Base-by-base conservation (phyloP, 1,284 basidiomycete species). In the Rhizopogon hawkerae region DNA sequence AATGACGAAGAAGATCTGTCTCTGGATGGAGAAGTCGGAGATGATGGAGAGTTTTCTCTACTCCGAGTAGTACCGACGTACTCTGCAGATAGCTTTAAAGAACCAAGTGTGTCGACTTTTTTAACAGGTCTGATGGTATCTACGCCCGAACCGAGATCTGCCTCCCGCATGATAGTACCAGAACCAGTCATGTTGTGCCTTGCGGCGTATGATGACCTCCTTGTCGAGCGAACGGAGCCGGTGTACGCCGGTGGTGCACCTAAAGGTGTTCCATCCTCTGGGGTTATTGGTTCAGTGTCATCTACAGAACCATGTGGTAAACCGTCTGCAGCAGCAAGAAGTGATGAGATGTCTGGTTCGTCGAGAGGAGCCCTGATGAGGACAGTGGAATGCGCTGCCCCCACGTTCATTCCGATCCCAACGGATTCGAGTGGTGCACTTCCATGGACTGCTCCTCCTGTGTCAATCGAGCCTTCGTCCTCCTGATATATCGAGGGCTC, bases 41-140 rank as follows among this genome's bases (percentile, higher is more conserved):
- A 67, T 52, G 53, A 54, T 18, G 63, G 57, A 42, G 69, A 70
- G 8, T 71, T 74, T 47, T 84, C 81, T 59, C 74, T 75, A 45
- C 67, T 62, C 50, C 83, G 73, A 50, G 81, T 61, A 54, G 74
- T 85, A 16, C 89, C 91, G 21, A 93, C 82, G 62, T 79, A 93
- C 57, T 90, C 90, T 14, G 81, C 74, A 5, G 90, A 92, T 35
- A 90, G 64, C 51, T 83, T 74, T n/a, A 92, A 68, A 0, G 89
- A 91, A 9, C 84, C 82, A 3, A 76, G 73, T 0, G 84, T 77
- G 62, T 96, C 91, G 18, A 94, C 83, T 60, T 90, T 91, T 74
- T 94, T 94, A 55, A 95, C 84, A 0, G 93, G 93, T 50, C 92
- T 78, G 58, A 96, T 89, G 1, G 92, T 95, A 58, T 89, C 89